Evolutionary conservation across 768 basidiomycete genomes (phyloP).

Genomic region (Hemileccinum impolitum): DNA sequence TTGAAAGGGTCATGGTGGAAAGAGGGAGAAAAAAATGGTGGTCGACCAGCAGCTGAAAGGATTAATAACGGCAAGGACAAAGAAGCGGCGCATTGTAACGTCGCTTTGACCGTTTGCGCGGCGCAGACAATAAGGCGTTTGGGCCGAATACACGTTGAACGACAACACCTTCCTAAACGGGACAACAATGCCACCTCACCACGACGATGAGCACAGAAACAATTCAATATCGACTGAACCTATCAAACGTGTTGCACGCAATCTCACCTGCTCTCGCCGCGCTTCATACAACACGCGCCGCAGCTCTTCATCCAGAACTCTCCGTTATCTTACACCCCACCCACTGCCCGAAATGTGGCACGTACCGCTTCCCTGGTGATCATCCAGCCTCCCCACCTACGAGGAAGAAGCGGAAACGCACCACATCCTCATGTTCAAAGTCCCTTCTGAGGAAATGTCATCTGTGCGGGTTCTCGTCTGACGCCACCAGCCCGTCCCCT

Average conservation of each 20-base stretch:
- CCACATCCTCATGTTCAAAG: not conserved
- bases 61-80: conserved; percentile 8
- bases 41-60: not conserved
- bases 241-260: conserved; percentile 48
- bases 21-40: not conserved
- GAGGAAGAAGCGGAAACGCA: conserved; percentile 18
- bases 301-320: conserved; percentile 26
- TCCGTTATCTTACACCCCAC: conserved; percentile 20
- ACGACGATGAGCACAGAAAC: conserved; percentile 13
- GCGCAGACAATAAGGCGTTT: conserved; percentile 16
- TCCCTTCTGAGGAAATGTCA: conserved; percentile 16
- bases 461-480: conserved; percentile 16
- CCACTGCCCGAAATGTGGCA: conserved; percentile 55
- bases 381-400: conserved; percentile 30
- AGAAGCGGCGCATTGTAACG: not conserved
- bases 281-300: conserved; percentile 48
- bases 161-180: conserved; percentile 24
- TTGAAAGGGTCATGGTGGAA: conserved; percentile 26
- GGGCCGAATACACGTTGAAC: conserved; percentile 9
- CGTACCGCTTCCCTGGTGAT: conserved; percentile 41
- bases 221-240: conserved; percentile 42
- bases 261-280: conserved; percentile 60
- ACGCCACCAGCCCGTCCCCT: not conserved
- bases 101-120: conserved; percentile 1
- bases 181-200: conserved; percentile 16